Evolutionary conservation across 352 stramenopile species (phyloP).

Genomic region (Phytopythium delawarense): DNA sequence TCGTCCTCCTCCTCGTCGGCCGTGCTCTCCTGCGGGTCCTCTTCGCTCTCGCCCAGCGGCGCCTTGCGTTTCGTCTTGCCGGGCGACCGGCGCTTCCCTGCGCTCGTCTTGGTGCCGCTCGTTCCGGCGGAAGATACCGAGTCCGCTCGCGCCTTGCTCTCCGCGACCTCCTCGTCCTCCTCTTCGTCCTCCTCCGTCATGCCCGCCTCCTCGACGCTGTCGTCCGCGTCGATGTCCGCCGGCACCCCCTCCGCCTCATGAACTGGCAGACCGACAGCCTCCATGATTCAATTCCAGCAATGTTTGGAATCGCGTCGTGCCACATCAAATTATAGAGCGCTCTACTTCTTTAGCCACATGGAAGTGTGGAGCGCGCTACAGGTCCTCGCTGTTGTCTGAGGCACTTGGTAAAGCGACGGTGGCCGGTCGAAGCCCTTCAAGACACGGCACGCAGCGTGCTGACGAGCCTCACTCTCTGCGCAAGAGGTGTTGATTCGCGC

Average conservation of each 20-base stretch:
- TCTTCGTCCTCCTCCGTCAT: slow-evolving; percentile 35
- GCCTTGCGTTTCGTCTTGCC: slow-evolving; percentile 3
- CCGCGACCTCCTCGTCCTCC: slow-evolving; percentile 32
- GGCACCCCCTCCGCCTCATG: slow-evolving; percentile 11
- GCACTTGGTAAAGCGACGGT: too few relatives aligned
- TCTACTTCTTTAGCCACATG: too few relatives aligned
- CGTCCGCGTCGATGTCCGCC: slow-evolving; percentile 9
- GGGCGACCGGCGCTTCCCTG: background rate
- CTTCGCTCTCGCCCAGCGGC: slow-evolving; percentile 40
- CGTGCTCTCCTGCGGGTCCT: slow-evolving; percentile 37
- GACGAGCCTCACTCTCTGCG: too few relatives aligned
- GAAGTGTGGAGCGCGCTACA: too few relatives aligned
- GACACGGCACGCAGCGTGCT: too few relatives aligned
- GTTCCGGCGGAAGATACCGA: background rate
- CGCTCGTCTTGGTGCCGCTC: background rate
- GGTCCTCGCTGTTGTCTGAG: too few relatives aligned
- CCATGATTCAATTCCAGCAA: too few relatives aligned
- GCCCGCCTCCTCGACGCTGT: slow-evolving; percentile 26
- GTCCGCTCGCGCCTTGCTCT: background rate
- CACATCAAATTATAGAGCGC: too few relatives aligned
- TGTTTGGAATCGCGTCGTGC: too few relatives aligned
- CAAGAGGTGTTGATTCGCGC: too few relatives aligned
- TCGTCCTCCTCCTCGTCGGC: slow-evolving; percentile 54
- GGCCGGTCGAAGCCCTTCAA: too few relatives aligned
- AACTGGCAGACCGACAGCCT: too few relatives aligned